phyloP scores from a whole-genome alignment of 257 asterid genomes.

The Anisodus acutangulus region DNA sequence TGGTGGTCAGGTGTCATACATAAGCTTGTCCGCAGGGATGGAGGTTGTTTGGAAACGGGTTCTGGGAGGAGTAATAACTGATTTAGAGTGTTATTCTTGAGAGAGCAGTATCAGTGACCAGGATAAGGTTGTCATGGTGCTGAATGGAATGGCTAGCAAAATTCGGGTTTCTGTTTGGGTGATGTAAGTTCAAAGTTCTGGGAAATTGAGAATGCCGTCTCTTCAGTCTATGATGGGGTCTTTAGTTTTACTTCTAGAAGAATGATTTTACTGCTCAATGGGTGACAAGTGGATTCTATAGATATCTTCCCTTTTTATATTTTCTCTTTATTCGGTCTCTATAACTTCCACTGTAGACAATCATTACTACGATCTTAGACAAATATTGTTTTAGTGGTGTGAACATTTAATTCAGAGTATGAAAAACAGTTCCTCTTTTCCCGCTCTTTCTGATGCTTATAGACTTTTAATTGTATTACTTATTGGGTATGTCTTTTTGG shows the following conservation, averaged over 20 bases:
- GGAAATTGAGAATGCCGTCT: background rate
- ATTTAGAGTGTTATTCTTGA: background rate
- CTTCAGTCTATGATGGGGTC: slow-evolving; percentile 1
- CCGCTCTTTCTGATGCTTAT: slow-evolving; percentile 5
- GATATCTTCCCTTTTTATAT: background rate
- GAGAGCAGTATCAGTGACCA: slow-evolving; percentile 14
- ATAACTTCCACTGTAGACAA: background rate
- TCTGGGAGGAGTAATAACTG: background rate
- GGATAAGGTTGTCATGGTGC: slow-evolving; percentile 11
- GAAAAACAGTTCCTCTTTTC: background rate
- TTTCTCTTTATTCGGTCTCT: slow-evolving; percentile 2
- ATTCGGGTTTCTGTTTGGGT: background rate
- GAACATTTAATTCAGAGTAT: background rate
- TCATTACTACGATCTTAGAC: slow-evolving; percentile 7
- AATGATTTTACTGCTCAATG: background rate
- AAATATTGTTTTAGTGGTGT: background rate
- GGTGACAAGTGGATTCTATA: slow-evolving; percentile 5
- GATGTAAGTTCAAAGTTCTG: background rate
- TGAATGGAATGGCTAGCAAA: slow-evolving; percentile 21
- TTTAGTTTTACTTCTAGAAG: background rate
- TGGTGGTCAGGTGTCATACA: background rate
- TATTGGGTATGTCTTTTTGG: background rate
- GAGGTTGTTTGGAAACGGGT: slow-evolving; percentile 5
- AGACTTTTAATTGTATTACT: slow-evolving; percentile 15
- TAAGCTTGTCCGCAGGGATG: background rate